phyloP scores from a whole-genome alignment of 495 filamentous ascomycete genomes.

The Hypoxylon fragiforme region DNA sequence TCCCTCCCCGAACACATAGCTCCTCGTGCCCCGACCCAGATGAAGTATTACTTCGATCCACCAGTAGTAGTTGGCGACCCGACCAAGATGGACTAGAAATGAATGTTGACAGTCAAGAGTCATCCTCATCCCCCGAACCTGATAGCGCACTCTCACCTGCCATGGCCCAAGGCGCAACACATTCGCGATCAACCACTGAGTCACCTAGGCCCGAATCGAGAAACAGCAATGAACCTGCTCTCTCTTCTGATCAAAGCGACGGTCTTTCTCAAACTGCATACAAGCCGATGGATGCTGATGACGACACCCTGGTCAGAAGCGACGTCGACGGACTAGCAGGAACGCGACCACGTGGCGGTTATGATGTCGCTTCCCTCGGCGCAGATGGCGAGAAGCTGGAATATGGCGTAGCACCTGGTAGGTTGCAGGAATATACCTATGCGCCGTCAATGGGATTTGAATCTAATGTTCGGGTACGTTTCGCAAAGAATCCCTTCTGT shows the following conservation, averaged over 20 bases:
- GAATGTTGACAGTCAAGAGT: slow-evolving; percentile 30
- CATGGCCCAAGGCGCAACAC: slow-evolving; percentile 5
- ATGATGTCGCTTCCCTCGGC: slow-evolving; percentile 29
- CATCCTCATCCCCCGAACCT: slow-evolving; percentile 28
- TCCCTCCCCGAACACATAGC: slow-evolving; percentile 43
- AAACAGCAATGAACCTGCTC: slow-evolving; percentile 31
- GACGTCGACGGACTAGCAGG: slow-evolving; percentile 6
- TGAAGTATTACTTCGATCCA: slow-evolving; percentile 18
- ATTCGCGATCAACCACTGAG: slow-evolving; percentile 42
- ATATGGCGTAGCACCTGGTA: slow-evolving; percentile 23
- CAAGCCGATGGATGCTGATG: slow-evolving; percentile 44
- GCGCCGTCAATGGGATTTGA: slow-evolving; percentile 62
- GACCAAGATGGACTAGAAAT: slow-evolving; percentile 36
- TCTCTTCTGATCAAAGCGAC: slow-evolving; percentile 26
- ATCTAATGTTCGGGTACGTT: slow-evolving; percentile 66
- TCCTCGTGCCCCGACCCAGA: slow-evolving; percentile 54
- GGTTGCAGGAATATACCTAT: slow-evolving; percentile 23
- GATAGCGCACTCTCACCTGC: slow-evolving; percentile 17
- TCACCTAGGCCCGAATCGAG: slow-evolving; percentile 41
- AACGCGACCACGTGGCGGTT: slow-evolving; percentile 14
- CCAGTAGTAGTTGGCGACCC: slow-evolving; percentile 25
- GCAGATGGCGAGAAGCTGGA: slow-evolving; percentile 32
- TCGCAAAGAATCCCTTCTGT: neutral
- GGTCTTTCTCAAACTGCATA: slow-evolving; percentile 28
- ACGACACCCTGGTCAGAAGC: slow-evolving; percentile 29